Conservation (phyloP, 495 filamentous ascomycete species). For the Aspergillus incahuasiensis region DNA sequence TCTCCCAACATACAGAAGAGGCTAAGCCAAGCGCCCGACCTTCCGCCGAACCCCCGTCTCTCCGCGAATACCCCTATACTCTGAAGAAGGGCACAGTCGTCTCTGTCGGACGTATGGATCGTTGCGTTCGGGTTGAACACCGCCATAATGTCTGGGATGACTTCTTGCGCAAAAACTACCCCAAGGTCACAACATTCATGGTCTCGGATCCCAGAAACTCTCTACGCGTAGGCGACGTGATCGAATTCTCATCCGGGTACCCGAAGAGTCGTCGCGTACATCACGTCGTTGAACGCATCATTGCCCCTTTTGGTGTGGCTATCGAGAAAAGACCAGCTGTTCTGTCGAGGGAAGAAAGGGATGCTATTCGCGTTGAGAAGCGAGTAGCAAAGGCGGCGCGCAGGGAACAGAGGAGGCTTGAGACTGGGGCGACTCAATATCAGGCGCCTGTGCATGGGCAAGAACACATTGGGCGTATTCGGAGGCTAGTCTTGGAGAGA, state of each 20-base stretch:
- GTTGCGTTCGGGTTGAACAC: constrained; percentile 38
- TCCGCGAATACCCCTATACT: constrained; percentile 38
- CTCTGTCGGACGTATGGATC: constrained; percentile 44
- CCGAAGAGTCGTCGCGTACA: constrained; percentile 61
- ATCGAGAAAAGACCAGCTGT: constrained; percentile 61
- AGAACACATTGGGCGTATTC: constrained; percentile 24
- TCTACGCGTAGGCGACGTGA: constrained; percentile 69
- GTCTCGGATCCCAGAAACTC: constrained; percentile 76
- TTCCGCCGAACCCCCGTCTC: constrained; percentile 20
- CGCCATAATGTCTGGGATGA: constrained; percentile 35
- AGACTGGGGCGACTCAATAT: neutral
- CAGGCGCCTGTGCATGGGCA: constrained; percentile 4
- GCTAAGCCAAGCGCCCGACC: constrained; percentile 5
- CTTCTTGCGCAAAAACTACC: constrained; percentile 40
- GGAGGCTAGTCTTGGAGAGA: constrained; percentile 16
- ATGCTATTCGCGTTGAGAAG: constrained; percentile 44
- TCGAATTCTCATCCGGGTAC: constrained; percentile 67
- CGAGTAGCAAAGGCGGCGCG: constrained; percentile 48
- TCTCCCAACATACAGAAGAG: constrained; percentile 9
- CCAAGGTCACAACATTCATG: constrained; percentile 42
- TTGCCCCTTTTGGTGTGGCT: constrained; percentile 64
- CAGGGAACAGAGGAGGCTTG: constrained; percentile 32
- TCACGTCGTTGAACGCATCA: constrained; percentile 73
- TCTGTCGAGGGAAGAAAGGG: constrained; percentile 56
- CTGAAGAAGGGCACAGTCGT: constrained; percentile 42